phyloP scores from a whole-genome alignment of 352 stramenopile genomes.

The Phytophthora chlamydospora region DNA sequence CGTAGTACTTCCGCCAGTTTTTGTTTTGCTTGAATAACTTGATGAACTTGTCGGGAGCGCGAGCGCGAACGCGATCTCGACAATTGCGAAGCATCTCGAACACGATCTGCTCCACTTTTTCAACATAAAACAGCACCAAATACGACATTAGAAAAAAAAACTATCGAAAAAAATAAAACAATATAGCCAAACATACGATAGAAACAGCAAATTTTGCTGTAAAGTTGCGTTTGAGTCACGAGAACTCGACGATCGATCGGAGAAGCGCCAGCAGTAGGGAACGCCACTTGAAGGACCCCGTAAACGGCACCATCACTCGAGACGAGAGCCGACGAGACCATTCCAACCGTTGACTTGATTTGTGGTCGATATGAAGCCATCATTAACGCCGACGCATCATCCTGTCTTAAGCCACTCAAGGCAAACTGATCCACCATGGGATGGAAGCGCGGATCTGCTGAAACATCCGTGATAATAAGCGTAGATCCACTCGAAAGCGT shows the following conservation, averaged over 20 bases:
- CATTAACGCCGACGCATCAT: conserved; percentile 20
- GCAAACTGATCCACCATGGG: conserved; percentile 71
- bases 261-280: conserved; percentile 31
- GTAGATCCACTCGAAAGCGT: conserved; percentile 46
- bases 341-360: conserved; percentile 31
- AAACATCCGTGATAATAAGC: conserved; percentile 46
- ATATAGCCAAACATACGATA: conserved; percentile 39
- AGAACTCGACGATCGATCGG: conserved; percentile 19
- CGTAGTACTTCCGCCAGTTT: conserved; percentile 77
- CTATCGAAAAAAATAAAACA: not conserved
- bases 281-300: conserved; percentile 60
- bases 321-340: conserved; percentile 55
- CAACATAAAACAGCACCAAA: not conserved
- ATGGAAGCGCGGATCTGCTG: conserved; percentile 59
- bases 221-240: conserved; percentile 35
- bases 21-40: conserved; percentile 80
- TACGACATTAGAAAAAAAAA: not conserved
- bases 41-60: conserved; percentile 52
- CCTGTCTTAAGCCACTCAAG: conserved; percentile 26
- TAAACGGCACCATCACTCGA: conserved; percentile 55
- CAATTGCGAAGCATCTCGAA: conserved; percentile 66
- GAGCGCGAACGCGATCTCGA: conserved; percentile 51
- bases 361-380: conserved; percentile 12
- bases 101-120: conserved; percentile 66
- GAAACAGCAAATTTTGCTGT: conserved; percentile 48